A percentile compares a stretch with the other conserved stretches of the same genome.
These are phyloP conservation scores for Albophoma yamanashiensis DNA, from an alignment of 2,329 filamentous ascomycete genomes.

Conservation along the genomic window DNA sequence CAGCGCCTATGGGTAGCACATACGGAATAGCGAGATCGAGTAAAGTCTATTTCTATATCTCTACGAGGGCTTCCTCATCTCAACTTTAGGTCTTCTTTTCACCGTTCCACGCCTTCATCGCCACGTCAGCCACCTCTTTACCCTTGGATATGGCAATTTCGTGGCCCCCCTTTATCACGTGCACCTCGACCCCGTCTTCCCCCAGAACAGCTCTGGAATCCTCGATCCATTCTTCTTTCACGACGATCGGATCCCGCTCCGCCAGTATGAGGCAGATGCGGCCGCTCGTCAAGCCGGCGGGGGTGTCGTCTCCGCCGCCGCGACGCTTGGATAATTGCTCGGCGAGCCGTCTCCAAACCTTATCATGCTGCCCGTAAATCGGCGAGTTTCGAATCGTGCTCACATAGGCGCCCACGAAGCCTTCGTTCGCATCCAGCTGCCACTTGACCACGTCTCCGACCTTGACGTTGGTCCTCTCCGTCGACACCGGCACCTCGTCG, in stretches of 20 bases:
- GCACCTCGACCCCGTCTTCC: conserved; percentile 42
- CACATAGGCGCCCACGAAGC: conserved; percentile 61
- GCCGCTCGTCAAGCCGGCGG: conserved; percentile 25
- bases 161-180: conserved; percentile 53
- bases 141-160: conserved; percentile 57
- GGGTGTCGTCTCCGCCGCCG: conserved; percentile 13
- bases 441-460: conserved; percentile 55
- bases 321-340: conserved; percentile 32
- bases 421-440: conserved; percentile 56
- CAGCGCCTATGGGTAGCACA: not conserved
- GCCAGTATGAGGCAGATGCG: conserved; percentile 58
- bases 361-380: conserved; percentile 47
- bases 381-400: conserved; percentile 61
- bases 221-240: conserved; percentile 50
- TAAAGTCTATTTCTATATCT: not conserved
- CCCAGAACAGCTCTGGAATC: conserved; percentile 51
- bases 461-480: conserved; percentile 32
- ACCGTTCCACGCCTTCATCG: conserved; percentile 21
- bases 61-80: not conserved
- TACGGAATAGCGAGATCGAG: not conserved
- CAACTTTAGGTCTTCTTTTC: not conserved
- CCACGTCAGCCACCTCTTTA: conserved; percentile 39
- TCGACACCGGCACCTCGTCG: conserved; percentile 40
- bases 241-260: conserved; percentile 53
- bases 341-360: conserved; percentile 49